Base-by-base conservation (phyloP, 208 protist genomes). In the Crithidia brevicula region DNA sequence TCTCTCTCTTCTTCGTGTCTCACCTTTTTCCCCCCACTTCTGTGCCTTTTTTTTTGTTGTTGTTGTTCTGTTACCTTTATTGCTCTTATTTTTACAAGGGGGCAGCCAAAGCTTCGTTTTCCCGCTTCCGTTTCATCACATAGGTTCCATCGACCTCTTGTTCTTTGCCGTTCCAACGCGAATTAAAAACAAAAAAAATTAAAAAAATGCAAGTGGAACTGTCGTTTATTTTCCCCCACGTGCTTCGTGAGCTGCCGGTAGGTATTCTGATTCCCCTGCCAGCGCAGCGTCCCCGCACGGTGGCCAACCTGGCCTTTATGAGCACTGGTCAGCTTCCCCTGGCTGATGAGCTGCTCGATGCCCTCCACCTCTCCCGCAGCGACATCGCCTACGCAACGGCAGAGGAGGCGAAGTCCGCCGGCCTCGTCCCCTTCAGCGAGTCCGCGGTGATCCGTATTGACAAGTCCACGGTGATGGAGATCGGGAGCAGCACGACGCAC, bases 401-500 rank as follows among this genome's bases (percentile, higher is more conserved):
- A 0, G 72, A 69, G 9, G 77, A 56, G 27, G 80, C 82, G 3
- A 67, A 67, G 20, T 53, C 47, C 7, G 72, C 73, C 6, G 83
- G 81, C 1, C 56, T 92, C 28, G 45, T 72, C 13, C 79, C 89
- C 6, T 86, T 94, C 49, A 74, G 72, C 15, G 80, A 88, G 28
- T 85, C 81, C 25, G 64, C 85, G 3, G 79, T 92, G 8, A 73
- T 89, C 34, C 84, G 84, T 40, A 80, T 92, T 43, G 89, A 95
- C 42, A 82, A 81, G 72, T 25, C 61, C 25, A 70, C 77, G 22
- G 34, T 92, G 60, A 62, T 92, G 31, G 89, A 95, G 59, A 81
- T 95, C 45, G 89, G 89, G 25, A 87, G 80, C 68, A 95, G 89
- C 84, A 89, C 84, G n/a, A 89, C 84, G 13, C 85, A 84, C 56